A percentile compares a stretch with the other conserved stretches of the same genome.
Evolutionary conservation across 2,329 filamentous ascomycete species (phyloP).

Genomic region (Whalleya microplaca): DNA sequence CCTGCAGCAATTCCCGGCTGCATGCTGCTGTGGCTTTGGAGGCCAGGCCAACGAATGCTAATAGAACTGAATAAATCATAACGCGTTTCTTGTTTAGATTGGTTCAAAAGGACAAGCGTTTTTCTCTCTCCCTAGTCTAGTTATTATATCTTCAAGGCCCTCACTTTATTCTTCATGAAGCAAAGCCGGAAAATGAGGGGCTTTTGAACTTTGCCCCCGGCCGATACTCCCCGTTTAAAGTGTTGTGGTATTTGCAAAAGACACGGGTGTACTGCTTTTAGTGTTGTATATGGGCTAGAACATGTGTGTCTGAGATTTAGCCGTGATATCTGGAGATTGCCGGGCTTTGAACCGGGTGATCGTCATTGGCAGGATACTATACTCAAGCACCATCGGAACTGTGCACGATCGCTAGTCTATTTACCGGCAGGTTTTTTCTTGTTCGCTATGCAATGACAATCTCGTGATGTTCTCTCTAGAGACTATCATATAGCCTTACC

Average conservation of each 20-base stretch:
- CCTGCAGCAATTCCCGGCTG: conserved; percentile 25
- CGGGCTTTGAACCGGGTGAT: conserved; percentile 13
- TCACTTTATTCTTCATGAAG: conserved; percentile 19
- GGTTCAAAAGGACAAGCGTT: neutral
- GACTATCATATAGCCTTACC: no score
- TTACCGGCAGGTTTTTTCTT: neutral
- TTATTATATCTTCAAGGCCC: conserved; percentile 1
- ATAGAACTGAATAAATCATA: conserved; percentile 25
- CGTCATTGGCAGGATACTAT: conserved; percentile 1
- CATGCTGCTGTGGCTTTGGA: conserved; percentile 28
- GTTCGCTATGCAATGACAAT: no score
- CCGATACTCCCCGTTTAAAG: conserved; percentile 25
- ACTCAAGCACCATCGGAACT: neutral
- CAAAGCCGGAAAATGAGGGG: conserved; percentile 19
- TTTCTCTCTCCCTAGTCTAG: neutral
- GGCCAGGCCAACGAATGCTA: conserved; percentile 19
- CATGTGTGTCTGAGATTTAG: conserved; percentile 13
- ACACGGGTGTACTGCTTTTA: conserved; percentile 3
- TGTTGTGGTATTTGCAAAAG: conserved; percentile 15
- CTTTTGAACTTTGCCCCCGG: conserved; percentile 16
- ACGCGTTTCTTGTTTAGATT: neutral
- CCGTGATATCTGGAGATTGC: conserved; percentile 20
- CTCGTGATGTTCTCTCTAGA: no score
- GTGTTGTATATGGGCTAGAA: neutral
- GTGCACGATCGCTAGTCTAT: neutral